phyloP scores from a whole-genome alignment of 2,329 filamentous ascomycete genomes.

The Pseudogymnoascus sp. region DNA sequence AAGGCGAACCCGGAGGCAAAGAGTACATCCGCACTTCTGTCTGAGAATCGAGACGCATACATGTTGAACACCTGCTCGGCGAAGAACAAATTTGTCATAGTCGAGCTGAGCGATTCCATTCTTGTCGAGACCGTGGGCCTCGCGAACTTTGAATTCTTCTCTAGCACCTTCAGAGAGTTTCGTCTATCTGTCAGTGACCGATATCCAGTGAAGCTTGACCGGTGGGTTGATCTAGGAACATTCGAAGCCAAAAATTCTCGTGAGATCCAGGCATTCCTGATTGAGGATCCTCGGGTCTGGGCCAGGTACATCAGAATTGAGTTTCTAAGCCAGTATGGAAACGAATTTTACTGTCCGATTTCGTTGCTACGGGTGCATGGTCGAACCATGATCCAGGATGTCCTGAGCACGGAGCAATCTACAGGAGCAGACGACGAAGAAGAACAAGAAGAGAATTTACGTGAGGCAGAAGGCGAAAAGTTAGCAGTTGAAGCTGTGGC shows the following conservation, averaged over 20 bases:
- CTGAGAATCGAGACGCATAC: conserved; percentile 98
- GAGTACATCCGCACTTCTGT: conserved; percentile 77
- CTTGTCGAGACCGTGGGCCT: conserved; percentile 86
- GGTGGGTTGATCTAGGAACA: conserved; percentile 81
- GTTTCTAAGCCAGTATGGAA: conserved; percentile 87
- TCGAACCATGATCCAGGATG: conserved; percentile 88
- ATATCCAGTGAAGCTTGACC: conserved; percentile 84
- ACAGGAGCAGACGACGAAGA: conserved; percentile 60
- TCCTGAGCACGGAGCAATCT: conserved; percentile 63
- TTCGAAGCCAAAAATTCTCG: conserved; percentile 90
- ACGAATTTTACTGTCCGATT: conserved; percentile 92
- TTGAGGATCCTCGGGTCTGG: conserved; percentile 95
- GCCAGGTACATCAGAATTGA: conserved; percentile 88
- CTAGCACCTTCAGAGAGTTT: conserved; percentile 88
- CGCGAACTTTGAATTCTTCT: conserved; percentile 98
- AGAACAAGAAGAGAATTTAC: conserved; percentile 32
- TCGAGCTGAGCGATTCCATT: conserved; percentile 82
- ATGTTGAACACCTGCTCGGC: conserved; percentile 89
- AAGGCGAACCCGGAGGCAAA: conserved; percentile 84
- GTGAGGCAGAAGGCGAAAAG: conserved; percentile 16
- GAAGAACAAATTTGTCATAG: conserved; percentile 84
- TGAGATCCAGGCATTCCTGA: conserved; percentile 86
- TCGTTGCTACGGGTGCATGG: conserved; percentile 88
- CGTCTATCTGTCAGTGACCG: conserved; percentile 87
- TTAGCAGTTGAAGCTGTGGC: conserved; percentile 29